Conservation (phyloP, 169 alveolate species). For the Plasmodium reichenowi region DNA sequence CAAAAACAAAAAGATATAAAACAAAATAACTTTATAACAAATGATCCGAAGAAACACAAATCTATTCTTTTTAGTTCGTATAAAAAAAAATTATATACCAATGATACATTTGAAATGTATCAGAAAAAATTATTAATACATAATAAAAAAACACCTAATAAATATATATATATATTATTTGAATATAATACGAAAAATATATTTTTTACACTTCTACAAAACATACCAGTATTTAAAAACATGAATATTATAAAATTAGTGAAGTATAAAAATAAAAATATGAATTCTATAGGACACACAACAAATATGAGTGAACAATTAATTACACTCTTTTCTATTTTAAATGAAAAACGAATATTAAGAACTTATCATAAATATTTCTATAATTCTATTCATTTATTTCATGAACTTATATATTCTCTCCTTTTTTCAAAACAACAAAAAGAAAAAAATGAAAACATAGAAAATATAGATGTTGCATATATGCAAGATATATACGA, state of each 20-base stretch:
- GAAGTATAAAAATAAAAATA: conserved; percentile 6
- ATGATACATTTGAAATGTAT: conserved; percentile 9
- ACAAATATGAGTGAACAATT: neutral
- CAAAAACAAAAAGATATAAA: neutral
- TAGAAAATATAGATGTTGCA: too few species aligned
- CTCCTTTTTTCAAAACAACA: too few species aligned
- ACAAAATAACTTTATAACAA: neutral
- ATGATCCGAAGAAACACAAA: too few species aligned
- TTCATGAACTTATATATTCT: conserved; percentile 7
- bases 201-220: conserved; percentile 48
- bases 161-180: conserved; percentile 16
- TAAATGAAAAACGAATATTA: conserved; percentile 7
- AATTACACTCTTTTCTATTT: neutral
- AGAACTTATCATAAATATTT: conserved; percentile 32
- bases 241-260: conserved; percentile 18
- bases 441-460: too few species aligned
- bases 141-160: conserved; percentile 11
- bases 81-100: neutral
- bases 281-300: neutral
- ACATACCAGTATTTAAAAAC: conserved; percentile 39
- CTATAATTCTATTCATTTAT: conserved; percentile 32
- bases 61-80: too few species aligned
- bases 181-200: conserved; percentile 36
- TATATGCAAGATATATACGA: neutral
- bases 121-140: conserved; percentile 24